Conservation (phyloP, 208 protist species). For the Leishmania major region DNA sequence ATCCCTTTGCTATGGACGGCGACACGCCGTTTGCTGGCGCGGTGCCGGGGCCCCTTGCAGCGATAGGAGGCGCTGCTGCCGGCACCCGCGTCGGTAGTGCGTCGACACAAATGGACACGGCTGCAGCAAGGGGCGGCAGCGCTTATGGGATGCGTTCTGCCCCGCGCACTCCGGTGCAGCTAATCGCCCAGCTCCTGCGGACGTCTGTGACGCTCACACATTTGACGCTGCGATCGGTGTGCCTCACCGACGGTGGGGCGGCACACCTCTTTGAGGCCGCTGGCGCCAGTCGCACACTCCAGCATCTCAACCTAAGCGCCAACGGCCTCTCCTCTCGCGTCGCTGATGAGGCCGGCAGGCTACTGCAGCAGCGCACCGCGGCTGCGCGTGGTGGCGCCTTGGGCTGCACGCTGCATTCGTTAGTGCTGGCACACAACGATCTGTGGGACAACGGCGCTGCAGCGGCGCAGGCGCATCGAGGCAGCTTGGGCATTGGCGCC, state of each 20-base stretch:
- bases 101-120: not conserved
- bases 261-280: constrained; percentile 60
- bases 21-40: not conserved
- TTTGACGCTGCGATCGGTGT: constrained; percentile 61
- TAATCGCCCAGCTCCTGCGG: constrained; percentile 67
- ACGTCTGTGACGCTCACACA: constrained; percentile 52
- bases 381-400: constrained; percentile 28
- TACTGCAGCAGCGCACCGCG: constrained; percentile 51
- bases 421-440: constrained; percentile 71
- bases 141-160: constrained; percentile 3
- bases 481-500: constrained; percentile 39
- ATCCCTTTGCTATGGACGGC: constrained; percentile 36
- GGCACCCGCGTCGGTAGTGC: not conserved
- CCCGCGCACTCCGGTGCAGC: constrained; percentile 54
- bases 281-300: constrained; percentile 45
- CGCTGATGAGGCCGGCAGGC: constrained; percentile 55
- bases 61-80: not conserved
- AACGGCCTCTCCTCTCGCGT: constrained; percentile 67
- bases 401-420: constrained; percentile 45
- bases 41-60: not conserved
- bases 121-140: not conserved
- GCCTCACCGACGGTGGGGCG: constrained; percentile 50
- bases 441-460: constrained; percentile 39
- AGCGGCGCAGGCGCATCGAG: constrained; percentile 51
- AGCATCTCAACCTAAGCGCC: constrained; percentile 67